A percentile compares a stretch with the other conserved stretches of the same genome.
phyloP scores from a whole-genome alignment of 108 stramenopile species.

The Cylindrotheca fusiformis region DNA sequence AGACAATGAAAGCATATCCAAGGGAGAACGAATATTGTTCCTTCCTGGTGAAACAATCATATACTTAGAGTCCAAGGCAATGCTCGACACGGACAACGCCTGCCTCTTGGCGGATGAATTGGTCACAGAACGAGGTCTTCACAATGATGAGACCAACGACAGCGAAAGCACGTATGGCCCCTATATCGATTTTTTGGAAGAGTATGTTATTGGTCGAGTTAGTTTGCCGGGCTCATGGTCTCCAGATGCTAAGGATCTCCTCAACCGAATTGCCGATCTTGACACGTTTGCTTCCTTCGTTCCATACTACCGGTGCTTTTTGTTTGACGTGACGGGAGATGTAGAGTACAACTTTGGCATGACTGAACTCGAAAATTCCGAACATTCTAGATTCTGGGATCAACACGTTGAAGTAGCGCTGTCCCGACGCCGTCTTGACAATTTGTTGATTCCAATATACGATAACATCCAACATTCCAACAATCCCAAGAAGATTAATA shows the following conservation, averaged over 20 bases:
- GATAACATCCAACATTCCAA: conserved; percentile 32
- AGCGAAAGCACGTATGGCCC: not conserved
- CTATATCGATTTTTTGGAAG: not conserved
- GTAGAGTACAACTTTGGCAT: too few species aligned
- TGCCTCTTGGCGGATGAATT: not conserved
- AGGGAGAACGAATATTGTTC: conserved; percentile 29
- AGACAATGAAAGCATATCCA: conserved; percentile 27
- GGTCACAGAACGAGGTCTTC: not conserved
- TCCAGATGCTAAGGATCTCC: conserved; percentile 22
- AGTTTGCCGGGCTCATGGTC: conserved; percentile 41
- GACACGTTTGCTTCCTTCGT: too few species aligned
- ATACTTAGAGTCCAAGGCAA: not conserved
- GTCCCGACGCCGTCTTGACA: not conserved
- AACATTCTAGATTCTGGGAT: not conserved
- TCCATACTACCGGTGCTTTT: not conserved
- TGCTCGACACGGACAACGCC: not conserved
- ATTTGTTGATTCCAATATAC: conserved; percentile 5
- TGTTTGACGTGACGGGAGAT: not conserved
- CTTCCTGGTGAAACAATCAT: conserved; percentile 41
- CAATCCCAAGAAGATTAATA: conserved; percentile 28
- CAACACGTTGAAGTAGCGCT: not conserved
- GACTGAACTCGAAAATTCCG: not conserved
- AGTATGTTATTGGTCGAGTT: not conserved
- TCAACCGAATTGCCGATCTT: not conserved
- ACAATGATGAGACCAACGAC: not conserved